phyloP scores from a whole-genome alignment of 2,329 filamentous ascomycete species.

The Ilyonectria destructans region DNA sequence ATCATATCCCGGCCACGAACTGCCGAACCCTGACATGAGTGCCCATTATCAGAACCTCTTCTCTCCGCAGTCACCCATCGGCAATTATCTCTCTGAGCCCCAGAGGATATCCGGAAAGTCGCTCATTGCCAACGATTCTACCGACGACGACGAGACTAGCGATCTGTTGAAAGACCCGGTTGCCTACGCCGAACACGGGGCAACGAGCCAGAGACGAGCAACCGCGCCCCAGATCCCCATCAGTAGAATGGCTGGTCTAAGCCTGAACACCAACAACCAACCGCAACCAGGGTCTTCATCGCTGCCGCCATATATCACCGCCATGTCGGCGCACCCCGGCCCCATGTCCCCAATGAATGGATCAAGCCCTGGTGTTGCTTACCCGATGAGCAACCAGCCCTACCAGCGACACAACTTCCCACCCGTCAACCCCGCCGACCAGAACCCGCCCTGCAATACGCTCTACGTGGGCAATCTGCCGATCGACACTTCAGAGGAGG shows the following conservation, averaged over 20 bases:
- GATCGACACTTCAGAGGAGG: slow-evolving; percentile 93
- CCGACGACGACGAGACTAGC: slow-evolving; percentile 79
- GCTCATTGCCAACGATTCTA: slow-evolving; percentile 78
- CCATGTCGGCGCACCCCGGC: slow-evolving; percentile 59
- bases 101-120: slow-evolving; percentile 77
- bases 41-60: slow-evolving; percentile 76
- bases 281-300: slow-evolving; percentile 66
- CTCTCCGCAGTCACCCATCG: slow-evolving; percentile 82
- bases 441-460: slow-evolving; percentile 98
- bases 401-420: slow-evolving; percentile 81
- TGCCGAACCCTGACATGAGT: slow-evolving; percentile 71
- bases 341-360: slow-evolving; percentile 72
- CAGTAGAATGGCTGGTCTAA: slow-evolving; percentile 78
- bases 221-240: slow-evolving; percentile 83
- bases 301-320: slow-evolving; percentile 63
- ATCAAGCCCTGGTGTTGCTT: slow-evolving; percentile 50
- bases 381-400: slow-evolving; percentile 63
- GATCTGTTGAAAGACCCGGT: slow-evolving; percentile 81
- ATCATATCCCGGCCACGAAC: slow-evolving; percentile 68
- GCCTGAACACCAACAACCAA: slow-evolving; percentile 76
- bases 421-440: slow-evolving; percentile 92
- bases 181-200: slow-evolving; percentile 77
- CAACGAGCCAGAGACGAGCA: slow-evolving; percentile 70
- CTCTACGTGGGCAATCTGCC: slow-evolving; percentile 98
- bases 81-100: slow-evolving; percentile 77